phyloP scores from a whole-genome alignment of 306 rosid genomes.

The Pterocarpus macrocarpus region DNA sequence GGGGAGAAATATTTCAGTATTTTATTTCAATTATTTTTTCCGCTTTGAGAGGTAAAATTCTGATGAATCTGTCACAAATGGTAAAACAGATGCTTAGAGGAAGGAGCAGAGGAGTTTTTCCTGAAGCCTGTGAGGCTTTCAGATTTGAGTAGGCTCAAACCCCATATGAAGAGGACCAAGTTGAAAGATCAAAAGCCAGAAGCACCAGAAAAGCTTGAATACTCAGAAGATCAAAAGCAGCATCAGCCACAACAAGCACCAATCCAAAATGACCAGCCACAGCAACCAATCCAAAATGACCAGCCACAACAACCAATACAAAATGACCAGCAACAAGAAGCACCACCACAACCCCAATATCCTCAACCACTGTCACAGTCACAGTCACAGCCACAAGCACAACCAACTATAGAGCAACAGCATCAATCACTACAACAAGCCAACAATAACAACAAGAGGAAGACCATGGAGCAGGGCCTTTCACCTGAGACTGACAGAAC shows the following conservation, averaged over 20 bases:
- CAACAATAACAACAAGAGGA: slow-evolving; percentile 83
- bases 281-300: not conserved
- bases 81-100: slow-evolving; percentile 80
- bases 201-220: slow-evolving; percentile 48
- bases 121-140: slow-evolving; percentile 86
- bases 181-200: slow-evolving; percentile 58
- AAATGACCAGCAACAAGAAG: not conserved
- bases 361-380: not conserved
- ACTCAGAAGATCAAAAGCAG: slow-evolving; percentile 43
- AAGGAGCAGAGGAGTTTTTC: slow-evolving; percentile 97
- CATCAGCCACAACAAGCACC: slow-evolving; percentile 8
- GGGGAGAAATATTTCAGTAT: not conserved
- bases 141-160: slow-evolving; percentile 76
- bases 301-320: not conserved
- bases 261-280: slow-evolving; percentile 33
- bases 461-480: slow-evolving; percentile 77
- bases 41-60: not conserved
- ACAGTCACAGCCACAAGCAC: slow-evolving; percentile 7
- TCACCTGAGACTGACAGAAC: slow-evolving; percentile 90
- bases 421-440: slow-evolving; percentile 53
- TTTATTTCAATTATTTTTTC: not conserved
- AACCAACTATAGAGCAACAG: slow-evolving; percentile 49
- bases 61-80: slow-evolving; percentile 24
- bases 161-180: slow-evolving; percentile 80
- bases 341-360: not conserved